Base-by-base conservation (phyloP, 805 yeast genomes). In the Candida caryicola region DNA sequence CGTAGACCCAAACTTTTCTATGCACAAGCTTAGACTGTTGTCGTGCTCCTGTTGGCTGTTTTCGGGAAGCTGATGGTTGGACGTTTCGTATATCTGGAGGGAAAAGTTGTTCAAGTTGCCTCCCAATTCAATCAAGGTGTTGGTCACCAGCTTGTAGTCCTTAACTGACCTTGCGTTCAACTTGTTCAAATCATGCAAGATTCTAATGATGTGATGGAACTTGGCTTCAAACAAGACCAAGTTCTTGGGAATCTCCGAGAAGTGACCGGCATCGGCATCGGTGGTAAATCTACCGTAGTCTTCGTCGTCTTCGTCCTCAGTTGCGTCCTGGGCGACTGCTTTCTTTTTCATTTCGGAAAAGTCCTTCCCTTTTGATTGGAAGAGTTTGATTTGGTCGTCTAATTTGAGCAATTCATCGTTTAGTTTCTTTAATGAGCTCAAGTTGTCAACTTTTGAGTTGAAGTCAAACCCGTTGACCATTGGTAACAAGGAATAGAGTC, bases 61-160 rank as follows among this genome's bases (percentile, higher is more conserved):
- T n/a, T n/a, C n/a, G n/a, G n/a, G n/a, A n/a, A n/a, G n/a, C 16
- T 33, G 27, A 31, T 36, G 36, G 37, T 31, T 46, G 4, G 43
- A 40, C 9, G 50, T 38, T 21, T 46, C 50, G 31, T 64, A 66
- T 14, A 61, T 67, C 65, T 59, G 68, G 23, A 77, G 64, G 15
- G 79, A 72, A 46, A 77, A 75, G 42, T 77, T 73, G 52, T 77
- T 77, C 47, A 76, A 65, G 47, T 74, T 73, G 3, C 79, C 81
- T 15, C 82, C 82, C 35, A 77, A 58, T 49, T 76, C 79, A 10
- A 76, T 66, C 45, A 76, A 50, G 4, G 62, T 57, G 12, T 58
- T 41, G 34, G 74, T 60, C 23, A 73, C 53, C 0, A 50, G 47
- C 36, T 69, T 71, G 43, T 67, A 65, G 45, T 68, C 64, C 31